Base-by-base conservation (phyloP, 2,329 filamentous ascomycete species). In the Ophiostoma sp. region DNA sequence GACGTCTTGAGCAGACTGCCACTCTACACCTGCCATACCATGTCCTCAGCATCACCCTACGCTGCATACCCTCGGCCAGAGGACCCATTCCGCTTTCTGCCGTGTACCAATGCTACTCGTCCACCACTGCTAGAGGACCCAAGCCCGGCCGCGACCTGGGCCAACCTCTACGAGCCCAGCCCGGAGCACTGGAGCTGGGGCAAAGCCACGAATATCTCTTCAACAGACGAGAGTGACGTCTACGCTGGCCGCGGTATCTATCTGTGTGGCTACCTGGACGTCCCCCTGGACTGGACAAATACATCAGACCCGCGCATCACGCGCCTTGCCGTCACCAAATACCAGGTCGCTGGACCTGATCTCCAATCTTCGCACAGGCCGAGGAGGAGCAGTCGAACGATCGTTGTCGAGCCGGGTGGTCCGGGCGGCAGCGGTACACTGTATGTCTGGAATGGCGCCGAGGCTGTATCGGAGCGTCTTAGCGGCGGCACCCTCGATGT, bases 321-420 rank as follows among this genome's bases (percentile, higher is more conserved):
- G 38, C 80, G 82, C 4, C 77, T 83, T 3, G 81, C 82, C n/a
- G 77, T 84, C 49, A 82, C 80, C 45, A 83, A 82, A 71, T 80
- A 77, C 68, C 82, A 83, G 64, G 80, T 82, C 9, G 81, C 80
- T 0, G 81, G 81, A 5, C 77, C 67, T 1, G 27, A 27, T 27
- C 27, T 27, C 27, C 27, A 27, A 27, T 27, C 27, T 27, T 11
- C 8, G 14, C 27, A 27, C 3, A 36, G 14, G 8, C n/a, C 12
- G n/a, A 27, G n/a, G 1, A 55, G 27, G 8, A 55, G 7, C 4
- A 18, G 27, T 8, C 49, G 49, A n/a, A 55, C 49, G 4, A 55
- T 55, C 9, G 49, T 55, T 55, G 12, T 55, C 18, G 49, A 55
- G 14, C 49, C 49, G 9, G 49, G 49, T 11, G 49, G 49, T 1